Base-by-base conservation (phyloP, 345 rosid species). In the Gossypium longicalyx region DNA sequence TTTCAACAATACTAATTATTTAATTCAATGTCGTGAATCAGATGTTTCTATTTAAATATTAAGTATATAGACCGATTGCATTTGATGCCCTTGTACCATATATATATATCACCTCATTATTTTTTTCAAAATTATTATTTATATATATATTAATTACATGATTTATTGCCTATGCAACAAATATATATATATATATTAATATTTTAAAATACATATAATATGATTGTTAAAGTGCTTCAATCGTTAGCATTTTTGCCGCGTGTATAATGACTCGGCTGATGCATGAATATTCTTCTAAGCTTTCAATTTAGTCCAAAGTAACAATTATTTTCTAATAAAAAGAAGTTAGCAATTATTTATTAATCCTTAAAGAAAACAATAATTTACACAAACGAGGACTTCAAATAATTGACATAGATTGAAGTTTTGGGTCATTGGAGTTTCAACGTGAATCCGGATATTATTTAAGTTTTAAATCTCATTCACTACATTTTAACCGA, bases 1-100 rank as follows among this genome's bases (percentile, higher is more conserved):
- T 59, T 12, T 59, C 38, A 59, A 59, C 63, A 23, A 12, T 12
- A 25, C 41, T 34, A 34, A 53, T 4, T 59, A 59, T 59, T 59
- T 59, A 59, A 59, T 59, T 25, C 41, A 59, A 59, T 59, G 64
- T 59, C 64, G 64, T 59, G 64, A 59, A 59, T 59, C 64, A 59
- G 38, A 59, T 59, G 64, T 12, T 25, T 59, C 64, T 15, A 25
- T 25, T 59, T 59, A 59, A 59, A 59, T 25, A 59, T 25, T 12
- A 59, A 22, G 41, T 34, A 34, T 59, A 4, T 25, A 25, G 5
- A 25, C 62, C 15, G 34, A 2, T 57, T 57, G 12, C 27, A 10
- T 11, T 57, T 57, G 29, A 57, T 22, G 29, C 62, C 62, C 34
- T 57, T 22, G 16, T 20, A 22, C n/a, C 19, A 53, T 53, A 53